Conservation (phyloP, 2,329 filamentous ascomycete genomes). For the Nannizziopsis arthrosporioides region DNA sequence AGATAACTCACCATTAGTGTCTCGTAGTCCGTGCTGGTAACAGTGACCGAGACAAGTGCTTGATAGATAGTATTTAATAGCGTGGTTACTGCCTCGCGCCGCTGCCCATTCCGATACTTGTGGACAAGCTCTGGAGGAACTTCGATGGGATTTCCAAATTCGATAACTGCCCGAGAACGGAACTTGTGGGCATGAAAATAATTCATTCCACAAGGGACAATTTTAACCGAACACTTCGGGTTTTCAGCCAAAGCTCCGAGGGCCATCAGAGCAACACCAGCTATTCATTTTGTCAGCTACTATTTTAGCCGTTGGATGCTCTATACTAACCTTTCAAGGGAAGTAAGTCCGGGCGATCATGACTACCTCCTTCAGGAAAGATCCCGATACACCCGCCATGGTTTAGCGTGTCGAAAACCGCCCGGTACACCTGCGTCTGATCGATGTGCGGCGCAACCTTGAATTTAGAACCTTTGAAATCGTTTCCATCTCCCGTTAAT, state of each 20-base stretch:
- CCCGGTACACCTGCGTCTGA: conserved; percentile 85
- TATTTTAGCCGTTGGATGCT: conserved; percentile 1
- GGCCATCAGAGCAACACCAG: conserved; percentile 96
- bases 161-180: conserved; percentile 84
- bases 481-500: conserved; percentile 56
- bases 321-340: conserved; percentile 58
- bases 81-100: conserved; percentile 74
- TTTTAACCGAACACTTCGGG: conserved; percentile 79
- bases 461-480: conserved; percentile 67
- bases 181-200: conserved; percentile 99
- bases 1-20: conserved; percentile 61
- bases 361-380: conserved; percentile 92
- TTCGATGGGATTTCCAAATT: conserved; percentile 84
- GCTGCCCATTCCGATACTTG: conserved; percentile 70
- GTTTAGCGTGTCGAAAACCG: conserved; percentile 74
- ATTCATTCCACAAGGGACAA: conserved; percentile 97
- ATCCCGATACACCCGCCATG: conserved; percentile 85
- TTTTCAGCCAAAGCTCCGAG: conserved; percentile 76
- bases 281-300: conserved; percentile 33
- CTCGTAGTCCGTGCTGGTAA: conserved; percentile 86
- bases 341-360: conserved; percentile 82
- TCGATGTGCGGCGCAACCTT: conserved; percentile 88
- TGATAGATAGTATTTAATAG: conserved; percentile 80
- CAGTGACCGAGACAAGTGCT: conserved; percentile 74
- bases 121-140: conserved; percentile 71